phyloP scores from a whole-genome alignment of 2,329 filamentous ascomycete genomes.

The Clarireedia hainanense region DNA sequence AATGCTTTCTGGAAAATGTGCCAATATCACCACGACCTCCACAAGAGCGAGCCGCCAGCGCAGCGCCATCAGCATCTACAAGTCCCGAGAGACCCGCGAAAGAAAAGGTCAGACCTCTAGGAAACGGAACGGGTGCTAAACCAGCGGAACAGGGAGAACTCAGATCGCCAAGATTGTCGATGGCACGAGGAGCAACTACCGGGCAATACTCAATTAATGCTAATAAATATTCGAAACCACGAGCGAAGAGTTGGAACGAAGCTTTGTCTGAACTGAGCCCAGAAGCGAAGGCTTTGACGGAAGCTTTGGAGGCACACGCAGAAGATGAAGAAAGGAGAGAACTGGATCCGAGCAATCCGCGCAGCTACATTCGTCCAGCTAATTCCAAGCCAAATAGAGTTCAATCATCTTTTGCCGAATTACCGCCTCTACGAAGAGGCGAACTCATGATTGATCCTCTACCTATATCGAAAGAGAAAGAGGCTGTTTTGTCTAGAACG shows the following conservation, averaged over 20 bases:
- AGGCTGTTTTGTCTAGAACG: constrained; percentile 72
- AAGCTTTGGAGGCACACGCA: constrained; percentile 73
- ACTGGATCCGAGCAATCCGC: constrained; percentile 22
- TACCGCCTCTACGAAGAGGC: constrained; percentile 47
- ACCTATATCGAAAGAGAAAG: constrained; percentile 79
- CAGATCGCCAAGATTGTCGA: constrained; percentile 36
- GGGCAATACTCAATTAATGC: constrained; percentile 54
- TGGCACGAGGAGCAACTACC: constrained; percentile 18
- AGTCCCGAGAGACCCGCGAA: constrained; percentile 26
- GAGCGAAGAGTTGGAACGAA: constrained; percentile 68
- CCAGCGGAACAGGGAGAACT: constrained; percentile 53
- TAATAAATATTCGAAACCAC: constrained; percentile 36
- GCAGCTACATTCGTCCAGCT: constrained; percentile 29
- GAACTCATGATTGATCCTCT: constrained; percentile 81
- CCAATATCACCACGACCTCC: constrained; percentile 67
- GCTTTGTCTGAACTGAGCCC: constrained; percentile 60
- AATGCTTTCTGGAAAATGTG: constrained; percentile 72
- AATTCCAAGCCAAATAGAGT: constrained; percentile 43
- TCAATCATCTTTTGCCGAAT: constrained; percentile 59
- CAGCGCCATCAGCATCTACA: constrained; percentile 39
- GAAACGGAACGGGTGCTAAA: constrained; percentile 56
- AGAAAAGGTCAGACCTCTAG: constrained; percentile 29
- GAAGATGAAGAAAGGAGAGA: constrained; percentile 51
- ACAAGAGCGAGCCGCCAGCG: constrained; percentile 46
- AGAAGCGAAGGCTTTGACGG: constrained; percentile 68